Base-by-base conservation (phyloP, 805 yeast species). In the Torulaspora quercuum region DNA sequence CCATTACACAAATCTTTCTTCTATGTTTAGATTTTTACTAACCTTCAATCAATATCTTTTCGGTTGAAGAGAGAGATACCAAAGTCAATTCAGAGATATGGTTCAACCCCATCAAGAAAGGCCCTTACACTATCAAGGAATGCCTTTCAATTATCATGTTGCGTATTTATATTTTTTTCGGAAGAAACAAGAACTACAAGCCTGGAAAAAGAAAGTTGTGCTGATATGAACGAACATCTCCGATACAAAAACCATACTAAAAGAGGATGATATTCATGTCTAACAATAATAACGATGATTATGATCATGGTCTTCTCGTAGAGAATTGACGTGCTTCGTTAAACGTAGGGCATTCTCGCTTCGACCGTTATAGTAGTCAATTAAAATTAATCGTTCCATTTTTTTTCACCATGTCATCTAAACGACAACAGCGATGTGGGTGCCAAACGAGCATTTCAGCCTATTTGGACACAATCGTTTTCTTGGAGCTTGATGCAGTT, bases 151-250 rank as follows among this genome's bases (percentile, higher is more conserved):
- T 5, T n/a, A 22, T 22, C 12, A 22, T 22, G 25, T 22, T 22
- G 25, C 25, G 32, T 34, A 34, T 34, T 34, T 34, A 34, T 34
- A 34, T 21, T 34, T 34, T 34, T 34, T 34, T 34, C 37, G 33
- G 37, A 16, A 33, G 25, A 26, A 27, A 20, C 20, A 22, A 13
- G 25, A 22, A n/a, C 12, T 22, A n/a, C 12, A 22, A 5, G 25
- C 12, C 10, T 22, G 25, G 29, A 32, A 34, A 27, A 34, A 27
- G 33, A 34, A 34, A 27, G 14, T 27, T 34, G 20, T 29, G n/a
- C 37, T 22, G 37, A 27, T 21, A 17, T 12, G 32, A 27, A 34
- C 37, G 37, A 34, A 34, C 33, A 27, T 34, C 37, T 27, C 37
- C 37, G 37, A 34, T 34, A 34, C 22, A 34, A 12, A 21, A 11